Evolutionary conservation across 2,329 filamentous ascomycete genomes (phyloP).

Genomic region (Elsinoe fawcettii): DNA sequence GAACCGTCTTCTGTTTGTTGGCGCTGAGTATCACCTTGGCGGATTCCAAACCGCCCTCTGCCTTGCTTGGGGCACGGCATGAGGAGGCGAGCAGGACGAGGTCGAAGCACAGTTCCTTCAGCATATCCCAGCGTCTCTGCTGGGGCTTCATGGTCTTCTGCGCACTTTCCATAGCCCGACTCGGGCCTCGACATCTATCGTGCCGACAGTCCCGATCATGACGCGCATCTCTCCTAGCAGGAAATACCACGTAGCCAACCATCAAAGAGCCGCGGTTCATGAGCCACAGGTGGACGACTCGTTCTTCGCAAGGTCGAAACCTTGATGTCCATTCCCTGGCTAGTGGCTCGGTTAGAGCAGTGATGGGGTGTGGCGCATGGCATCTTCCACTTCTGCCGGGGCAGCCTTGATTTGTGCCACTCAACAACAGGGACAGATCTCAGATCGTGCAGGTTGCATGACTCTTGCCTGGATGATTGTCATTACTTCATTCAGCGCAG

Average conservation of each 20-base stretch:
- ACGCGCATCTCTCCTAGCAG: neutral
- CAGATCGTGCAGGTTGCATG: too few relatives aligned
- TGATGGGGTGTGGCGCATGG: neutral
- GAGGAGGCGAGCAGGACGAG: too few relatives aligned
- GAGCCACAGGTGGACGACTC: neutral
- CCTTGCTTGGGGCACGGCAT: neutral
- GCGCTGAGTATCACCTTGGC: neutral
- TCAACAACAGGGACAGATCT: neutral
- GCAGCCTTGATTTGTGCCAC: neutral
- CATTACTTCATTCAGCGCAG: neutral
- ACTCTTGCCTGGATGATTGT: too few relatives aligned
- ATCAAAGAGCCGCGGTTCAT: neutral
- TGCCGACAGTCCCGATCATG: neutral
- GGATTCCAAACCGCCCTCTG: too few relatives aligned
- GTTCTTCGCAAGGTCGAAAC: neutral
- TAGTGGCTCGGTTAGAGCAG: neutral
- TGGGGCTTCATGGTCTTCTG: neutral
- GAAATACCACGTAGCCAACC: neutral
- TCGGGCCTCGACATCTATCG: neutral
- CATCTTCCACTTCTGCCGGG: neutral
- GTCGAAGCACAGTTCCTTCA: neutral
- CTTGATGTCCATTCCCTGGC: neutral
- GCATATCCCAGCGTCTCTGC: too few relatives aligned
- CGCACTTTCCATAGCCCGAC: neutral
- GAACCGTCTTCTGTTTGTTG: neutral